A percentile compares a stretch with the other conserved stretches of the same genome.
These are phyloP conservation scores for Neurospora sp. DNA, from an alignment of 495 filamentous ascomycete species.

Conservation along the genomic window DNA sequence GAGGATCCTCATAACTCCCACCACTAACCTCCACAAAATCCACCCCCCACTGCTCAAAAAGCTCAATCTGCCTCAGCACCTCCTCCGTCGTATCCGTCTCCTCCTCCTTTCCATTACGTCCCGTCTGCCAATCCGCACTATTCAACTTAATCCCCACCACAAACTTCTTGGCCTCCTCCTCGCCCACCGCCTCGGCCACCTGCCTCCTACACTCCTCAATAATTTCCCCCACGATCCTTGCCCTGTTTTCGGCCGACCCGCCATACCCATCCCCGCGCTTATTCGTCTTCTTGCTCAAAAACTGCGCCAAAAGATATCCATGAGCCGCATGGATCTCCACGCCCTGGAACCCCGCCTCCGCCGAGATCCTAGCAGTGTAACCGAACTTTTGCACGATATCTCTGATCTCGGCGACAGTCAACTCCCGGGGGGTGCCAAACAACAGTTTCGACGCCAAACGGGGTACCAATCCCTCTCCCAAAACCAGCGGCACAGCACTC, in stretches of 20 bases:
- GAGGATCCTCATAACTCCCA: conserved; percentile 46
- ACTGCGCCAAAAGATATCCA: conserved; percentile 67
- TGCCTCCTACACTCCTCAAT: conserved; percentile 30
- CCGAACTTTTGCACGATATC: conserved; percentile 44
- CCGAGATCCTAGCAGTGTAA: conserved; percentile 46
- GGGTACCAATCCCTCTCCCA: conserved; percentile 29
- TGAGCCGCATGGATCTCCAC: conserved; percentile 68
- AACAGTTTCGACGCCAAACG: conserved; percentile 48
- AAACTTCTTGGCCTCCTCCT: conserved; percentile 44
- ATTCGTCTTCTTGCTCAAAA: conserved; percentile 51
- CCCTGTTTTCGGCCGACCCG: conserved; percentile 55
- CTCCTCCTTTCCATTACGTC: conserved; percentile 3
- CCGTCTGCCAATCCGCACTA: conserved; percentile 43
- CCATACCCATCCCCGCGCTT: conserved; percentile 55
- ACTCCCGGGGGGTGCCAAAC: conserved; percentile 43
- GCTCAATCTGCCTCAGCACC: conserved; percentile 41
- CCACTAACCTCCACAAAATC: conserved; percentile 58
- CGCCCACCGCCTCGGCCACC: conserved; percentile 49
- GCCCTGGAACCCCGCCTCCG: conserved; percentile 65
- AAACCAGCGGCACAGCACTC: conserved; percentile 32
- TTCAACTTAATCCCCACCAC: conserved; percentile 53
- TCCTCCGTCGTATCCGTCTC: conserved; percentile 36
- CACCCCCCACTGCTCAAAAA: conserved; percentile 42
- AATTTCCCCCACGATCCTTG: conserved; percentile 53
- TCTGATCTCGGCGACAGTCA: conserved; percentile 48